Evolutionary conservation across 2,329 filamentous ascomycete species (phyloP).

Genomic region (Stenocarpella maydis): DNA sequence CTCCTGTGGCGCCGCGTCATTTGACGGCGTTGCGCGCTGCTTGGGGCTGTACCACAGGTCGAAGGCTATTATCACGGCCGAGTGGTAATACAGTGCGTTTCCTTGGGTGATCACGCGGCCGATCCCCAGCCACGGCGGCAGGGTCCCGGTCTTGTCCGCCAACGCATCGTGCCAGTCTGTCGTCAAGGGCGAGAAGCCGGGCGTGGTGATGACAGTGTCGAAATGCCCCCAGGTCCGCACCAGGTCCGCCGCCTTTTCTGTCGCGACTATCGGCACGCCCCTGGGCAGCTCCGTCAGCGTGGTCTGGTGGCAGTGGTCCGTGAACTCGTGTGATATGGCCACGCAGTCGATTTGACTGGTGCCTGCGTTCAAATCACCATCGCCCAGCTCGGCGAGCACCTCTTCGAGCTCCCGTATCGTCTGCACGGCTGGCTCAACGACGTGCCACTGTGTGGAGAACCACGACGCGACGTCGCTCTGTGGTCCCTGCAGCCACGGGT

Average conservation of each 20-base stretch:
- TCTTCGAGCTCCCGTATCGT: constrained; percentile 64
- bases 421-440: constrained; percentile 59
- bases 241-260: constrained; percentile 63
- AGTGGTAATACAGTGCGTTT: constrained; percentile 68
- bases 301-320: constrained; percentile 71
- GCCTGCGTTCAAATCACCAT: constrained; percentile 21
- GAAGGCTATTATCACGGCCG: constrained; percentile 67
- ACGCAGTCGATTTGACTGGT: constrained; percentile 63
- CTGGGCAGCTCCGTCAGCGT: constrained; percentile 64
- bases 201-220: constrained; percentile 58
- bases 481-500: constrained; percentile 70
- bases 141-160: constrained; percentile 38
- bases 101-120: constrained; percentile 61
- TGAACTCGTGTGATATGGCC: constrained; percentile 71
- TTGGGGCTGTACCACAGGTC: constrained; percentile 36
- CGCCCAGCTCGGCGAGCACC: constrained; percentile 59
- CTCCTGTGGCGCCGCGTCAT: constrained; percentile 36
- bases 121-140: constrained; percentile 70
- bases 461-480: constrained; percentile 70
- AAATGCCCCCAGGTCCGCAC: constrained; percentile 69
- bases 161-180: constrained; percentile 40
- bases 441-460: constrained; percentile 73
- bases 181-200: constrained; percentile 49
- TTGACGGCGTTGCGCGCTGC: constrained; percentile 33
- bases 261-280: constrained; percentile 66